phyloP scores from a whole-genome alignment of 2,329 filamentous ascomycete species.

The Ceratocystiopsis sp. region DNA sequence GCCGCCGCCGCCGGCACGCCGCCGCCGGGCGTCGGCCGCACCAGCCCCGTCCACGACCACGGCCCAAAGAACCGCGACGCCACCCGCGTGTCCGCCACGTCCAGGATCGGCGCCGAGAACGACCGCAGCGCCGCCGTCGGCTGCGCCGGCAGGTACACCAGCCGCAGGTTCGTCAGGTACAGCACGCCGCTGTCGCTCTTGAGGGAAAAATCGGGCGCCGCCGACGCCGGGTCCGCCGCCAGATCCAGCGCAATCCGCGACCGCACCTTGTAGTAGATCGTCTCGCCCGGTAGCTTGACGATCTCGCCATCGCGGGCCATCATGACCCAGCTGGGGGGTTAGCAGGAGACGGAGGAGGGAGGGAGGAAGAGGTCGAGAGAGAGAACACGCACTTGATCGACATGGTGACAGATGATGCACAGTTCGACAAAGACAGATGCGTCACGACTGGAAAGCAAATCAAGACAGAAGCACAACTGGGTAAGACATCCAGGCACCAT shows the following conservation, averaged over 20 bases:
- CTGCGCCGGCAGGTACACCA: constrained; percentile 68
- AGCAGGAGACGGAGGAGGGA: no score
- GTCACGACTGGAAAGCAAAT: no score
- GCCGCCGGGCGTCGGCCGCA: constrained; percentile 68
- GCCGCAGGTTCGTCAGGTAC: constrained; percentile 73
- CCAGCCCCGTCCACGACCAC: constrained; percentile 71
- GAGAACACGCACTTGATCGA: no score
- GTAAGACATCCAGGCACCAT: no score
- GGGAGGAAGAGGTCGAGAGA: no score
- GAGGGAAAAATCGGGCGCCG: constrained; percentile 45
- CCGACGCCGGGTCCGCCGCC: constrained; percentile 50
- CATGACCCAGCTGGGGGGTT: constrained; percentile 65
- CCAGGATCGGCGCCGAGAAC: constrained; percentile 76
- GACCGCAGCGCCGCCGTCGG: constrained; percentile 59
- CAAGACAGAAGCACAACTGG: no score
- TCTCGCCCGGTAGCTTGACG: constrained; percentile 71
- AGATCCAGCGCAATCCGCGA: constrained; percentile 63
- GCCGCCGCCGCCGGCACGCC: constrained; percentile 60
- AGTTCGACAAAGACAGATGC: no score
- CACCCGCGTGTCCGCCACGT: constrained; percentile 72
- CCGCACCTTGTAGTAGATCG: constrained; percentile 63
- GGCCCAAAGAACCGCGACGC: constrained; percentile 83
- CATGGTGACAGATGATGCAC: no score
- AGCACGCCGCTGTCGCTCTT: constrained; percentile 60
- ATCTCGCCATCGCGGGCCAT: constrained; percentile 57